phyloP scores from a whole-genome alignment of 1,139 yeast species.

The Spathaspora sp. region DNA sequence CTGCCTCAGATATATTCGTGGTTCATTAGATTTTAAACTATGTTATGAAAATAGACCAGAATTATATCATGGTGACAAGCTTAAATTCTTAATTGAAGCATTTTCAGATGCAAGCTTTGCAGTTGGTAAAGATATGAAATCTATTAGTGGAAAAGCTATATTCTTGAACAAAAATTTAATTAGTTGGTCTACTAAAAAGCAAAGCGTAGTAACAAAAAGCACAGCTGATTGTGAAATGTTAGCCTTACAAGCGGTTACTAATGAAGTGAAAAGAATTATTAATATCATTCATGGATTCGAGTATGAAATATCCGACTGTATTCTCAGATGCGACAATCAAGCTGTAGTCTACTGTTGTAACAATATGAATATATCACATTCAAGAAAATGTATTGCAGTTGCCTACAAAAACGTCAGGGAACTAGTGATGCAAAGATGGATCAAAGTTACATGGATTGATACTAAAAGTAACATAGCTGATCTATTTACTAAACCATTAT shows the following conservation, averaged over 20 bases:
- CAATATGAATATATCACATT: background rate
- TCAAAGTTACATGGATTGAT: background rate
- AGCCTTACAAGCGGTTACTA: background rate
- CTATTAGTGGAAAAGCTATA: slow-evolving; percentile 2
- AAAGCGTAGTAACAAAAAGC: background rate
- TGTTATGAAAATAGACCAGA: background rate
- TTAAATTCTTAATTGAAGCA: background rate
- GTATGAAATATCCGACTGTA: background rate
- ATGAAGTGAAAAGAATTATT: background rate
- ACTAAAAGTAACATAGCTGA: slow-evolving; percentile 1
- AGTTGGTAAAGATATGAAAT: background rate
- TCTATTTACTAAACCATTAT: slow-evolving; percentile 1
- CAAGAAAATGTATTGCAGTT: background rate
- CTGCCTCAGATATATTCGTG: slow-evolving; percentile 1
- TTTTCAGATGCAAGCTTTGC: slow-evolving; percentile 2
- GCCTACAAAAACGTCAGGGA: background rate
- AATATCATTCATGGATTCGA: background rate
- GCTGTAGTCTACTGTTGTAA: background rate
- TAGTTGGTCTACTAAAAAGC: slow-evolving; percentile 3
- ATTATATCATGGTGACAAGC: too few species aligned
- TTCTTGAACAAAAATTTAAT: slow-evolving; percentile 5
- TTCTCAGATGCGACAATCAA: background rate
- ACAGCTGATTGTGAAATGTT: background rate
- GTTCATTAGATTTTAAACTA: background rate
- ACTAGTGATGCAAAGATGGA: background rate